Percentiles rank a stretch among this genome's conserved stretches.
These are phyloP conservation scores for Chlorociboria aeruginascens DNA, from an alignment of 495 filamentous ascomycete species.

Conservation along the genomic window DNA sequence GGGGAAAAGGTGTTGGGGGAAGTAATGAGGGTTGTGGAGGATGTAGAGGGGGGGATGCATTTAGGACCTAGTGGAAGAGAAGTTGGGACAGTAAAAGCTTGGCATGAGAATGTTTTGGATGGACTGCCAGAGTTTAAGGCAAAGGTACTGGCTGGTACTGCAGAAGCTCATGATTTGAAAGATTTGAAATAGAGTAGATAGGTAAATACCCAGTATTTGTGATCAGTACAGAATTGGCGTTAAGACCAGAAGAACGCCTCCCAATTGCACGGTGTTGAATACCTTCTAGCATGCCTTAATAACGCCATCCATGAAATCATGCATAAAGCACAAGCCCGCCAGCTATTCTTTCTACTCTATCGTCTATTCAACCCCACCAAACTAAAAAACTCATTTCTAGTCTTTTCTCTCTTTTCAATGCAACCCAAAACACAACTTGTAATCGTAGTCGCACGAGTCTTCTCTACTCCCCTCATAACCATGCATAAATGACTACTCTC, in stretches of 20 bases:
- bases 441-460: slow-evolving; percentile 74
- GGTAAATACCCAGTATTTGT: neutral
- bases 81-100: slow-evolving; percentile 2
- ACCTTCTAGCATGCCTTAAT: slow-evolving; percentile 8
- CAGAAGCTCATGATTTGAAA: neutral
- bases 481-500: slow-evolving; percentile 97
- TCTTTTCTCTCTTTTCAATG: slow-evolving; percentile 86
- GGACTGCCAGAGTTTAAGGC: neutral
- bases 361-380: slow-evolving; percentile 54
- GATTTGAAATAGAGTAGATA: neutral
- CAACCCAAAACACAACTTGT: slow-evolving; percentile 95
- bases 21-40: neutral
- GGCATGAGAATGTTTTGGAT: neutral
- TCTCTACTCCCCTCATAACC: slow-evolving; percentile 55
- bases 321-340: neutral
- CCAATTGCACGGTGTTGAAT: slow-evolving; percentile 18
- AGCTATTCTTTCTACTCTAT: slow-evolving; percentile 3
- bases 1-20: slow-evolving; percentile 35
- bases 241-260: slow-evolving; percentile 17
- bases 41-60: neutral
- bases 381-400: slow-evolving; percentile 85
- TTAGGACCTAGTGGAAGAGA: neutral
- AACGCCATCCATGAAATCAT: slow-evolving; percentile 11
- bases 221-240: slow-evolving; percentile 11
- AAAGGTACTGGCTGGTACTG: neutral